Conservation (phyloP, 305 asterid species). For the Fraxinus latifolia region DNA sequence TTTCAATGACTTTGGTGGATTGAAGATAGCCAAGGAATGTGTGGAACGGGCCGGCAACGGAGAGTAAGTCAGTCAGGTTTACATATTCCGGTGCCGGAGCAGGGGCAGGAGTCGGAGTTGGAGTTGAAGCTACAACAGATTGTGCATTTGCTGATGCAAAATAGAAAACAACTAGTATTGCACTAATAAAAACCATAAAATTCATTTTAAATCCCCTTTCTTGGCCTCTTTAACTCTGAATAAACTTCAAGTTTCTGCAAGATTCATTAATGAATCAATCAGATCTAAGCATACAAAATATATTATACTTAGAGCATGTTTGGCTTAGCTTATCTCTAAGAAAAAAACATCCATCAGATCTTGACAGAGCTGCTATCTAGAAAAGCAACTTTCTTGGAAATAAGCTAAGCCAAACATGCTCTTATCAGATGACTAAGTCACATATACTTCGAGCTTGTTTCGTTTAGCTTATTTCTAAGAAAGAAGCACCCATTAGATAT, state of each 20-base stretch:
- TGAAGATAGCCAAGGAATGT: conserved; percentile 62
- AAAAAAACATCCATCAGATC: background rate
- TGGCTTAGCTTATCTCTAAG: background rate
- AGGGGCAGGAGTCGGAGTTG: conserved; percentile 58
- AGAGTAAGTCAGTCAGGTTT: conserved; percentile 58
- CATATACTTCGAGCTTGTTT: background rate
- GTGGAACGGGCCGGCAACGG: conserved; percentile 74
- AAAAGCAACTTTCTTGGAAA: background rate
- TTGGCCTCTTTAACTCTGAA: background rate
- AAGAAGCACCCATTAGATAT: background rate
- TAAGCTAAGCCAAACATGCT: background rate
- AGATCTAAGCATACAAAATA: background rate
- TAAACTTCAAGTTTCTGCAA: background rate
- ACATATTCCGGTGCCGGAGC: conserved; percentile 73
- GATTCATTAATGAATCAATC: background rate
- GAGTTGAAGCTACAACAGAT: conserved; percentile 22
- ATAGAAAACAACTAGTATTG: conserved; percentile 22
- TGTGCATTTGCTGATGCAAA: conserved; percentile 33
- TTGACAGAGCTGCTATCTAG: background rate
- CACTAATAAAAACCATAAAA: conserved; percentile 9
- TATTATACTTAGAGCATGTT: background rate
- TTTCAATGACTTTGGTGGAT: conserved; percentile 57
- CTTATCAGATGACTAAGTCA: background rate
- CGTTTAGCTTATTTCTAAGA: background rate
- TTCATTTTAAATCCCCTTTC: conserved; percentile 7